Percentiles rank a stretch among this genome's conserved stretches.
phyloP scores from a whole-genome alignment of 345 rosid genomes.

The Isatis tinctoria region DNA sequence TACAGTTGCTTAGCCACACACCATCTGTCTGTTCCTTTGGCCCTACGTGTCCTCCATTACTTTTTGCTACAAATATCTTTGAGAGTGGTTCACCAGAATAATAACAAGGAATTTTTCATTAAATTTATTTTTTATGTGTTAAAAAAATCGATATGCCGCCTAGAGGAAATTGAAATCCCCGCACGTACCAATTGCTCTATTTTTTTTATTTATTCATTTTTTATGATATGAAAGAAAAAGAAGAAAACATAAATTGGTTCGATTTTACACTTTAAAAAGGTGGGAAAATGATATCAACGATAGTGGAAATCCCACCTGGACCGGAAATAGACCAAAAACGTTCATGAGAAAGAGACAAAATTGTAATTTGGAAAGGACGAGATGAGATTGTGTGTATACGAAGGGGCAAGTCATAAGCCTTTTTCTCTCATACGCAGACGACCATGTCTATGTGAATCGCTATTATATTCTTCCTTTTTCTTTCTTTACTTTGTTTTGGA shows the following conservation, averaged over 20 bases:
- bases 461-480: neutral
- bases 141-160: constrained; percentile 20
- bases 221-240: neutral
- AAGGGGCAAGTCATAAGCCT: constrained; percentile 27
- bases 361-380: constrained; percentile 10
- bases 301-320: constrained; percentile 17
- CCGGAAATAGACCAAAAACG: constrained; percentile 6
- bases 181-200: constrained; percentile 1
- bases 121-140: neutral
- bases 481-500: neutral
- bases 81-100: constrained; percentile 16
- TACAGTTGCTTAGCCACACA: constrained; percentile 20
- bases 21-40: constrained; percentile 30
- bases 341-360: constrained; percentile 22
- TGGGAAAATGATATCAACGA: neutral
- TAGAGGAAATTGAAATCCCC: neutral
- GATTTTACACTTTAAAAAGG: neutral
- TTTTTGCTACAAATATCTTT: constrained; percentile 13
- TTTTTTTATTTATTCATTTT: neutral
- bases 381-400: constrained; percentile 16
- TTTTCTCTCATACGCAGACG: constrained; percentile 3
- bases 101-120: neutral
- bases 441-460: constrained; percentile 6
- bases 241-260: neutral
- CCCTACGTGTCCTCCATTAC: constrained; percentile 36